A percentile compares a stretch with the other conserved stretches of the same genome.
These are phyloP conservation scores for Bonia amplexicaulis DNA, from an alignment of 176 grass and related monocot genomes.

Conservation along the genomic window DNA sequence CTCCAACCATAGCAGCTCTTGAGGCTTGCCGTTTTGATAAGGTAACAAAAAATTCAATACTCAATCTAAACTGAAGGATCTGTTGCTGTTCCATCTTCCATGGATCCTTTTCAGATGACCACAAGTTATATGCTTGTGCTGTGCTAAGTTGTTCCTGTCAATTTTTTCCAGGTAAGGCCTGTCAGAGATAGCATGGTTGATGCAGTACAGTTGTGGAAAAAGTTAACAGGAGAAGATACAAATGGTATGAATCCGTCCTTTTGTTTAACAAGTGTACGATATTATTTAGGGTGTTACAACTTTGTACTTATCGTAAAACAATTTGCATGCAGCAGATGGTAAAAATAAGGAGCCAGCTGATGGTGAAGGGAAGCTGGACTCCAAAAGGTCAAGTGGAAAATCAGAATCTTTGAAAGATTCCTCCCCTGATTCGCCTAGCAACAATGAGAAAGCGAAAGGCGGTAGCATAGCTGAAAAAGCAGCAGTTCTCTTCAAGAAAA, in stretches of 20 bases:
- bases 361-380: conserved; percentile 53
- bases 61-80: background rate
- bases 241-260: conserved; percentile 44
- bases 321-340: conserved; percentile 45
- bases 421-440: conserved; percentile 52
- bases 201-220: conserved; percentile 85
- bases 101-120: conserved; percentile 19
- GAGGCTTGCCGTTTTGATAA: conserved; percentile 98
- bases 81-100: conserved; percentile 18
- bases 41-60: conserved; percentile 38
- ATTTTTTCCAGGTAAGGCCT: conserved; percentile 72
- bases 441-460: conserved; percentile 51
- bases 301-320: background rate
- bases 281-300: conserved; percentile 15
- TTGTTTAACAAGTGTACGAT: background rate
- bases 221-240: conserved; percentile 62
- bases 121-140: background rate
- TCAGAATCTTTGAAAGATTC: conserved; percentile 35
- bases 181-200: conserved; percentile 94
- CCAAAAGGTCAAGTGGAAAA: conserved; percentile 38
- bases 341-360: conserved; percentile 55
- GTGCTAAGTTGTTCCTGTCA: background rate
- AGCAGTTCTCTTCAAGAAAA: conserved; percentile 83
- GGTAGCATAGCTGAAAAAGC: conserved; percentile 75
- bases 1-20: conserved; percentile 66